Base-by-base conservation (phyloP, 306 rosid species). In the Begonia masoniana region DNA sequence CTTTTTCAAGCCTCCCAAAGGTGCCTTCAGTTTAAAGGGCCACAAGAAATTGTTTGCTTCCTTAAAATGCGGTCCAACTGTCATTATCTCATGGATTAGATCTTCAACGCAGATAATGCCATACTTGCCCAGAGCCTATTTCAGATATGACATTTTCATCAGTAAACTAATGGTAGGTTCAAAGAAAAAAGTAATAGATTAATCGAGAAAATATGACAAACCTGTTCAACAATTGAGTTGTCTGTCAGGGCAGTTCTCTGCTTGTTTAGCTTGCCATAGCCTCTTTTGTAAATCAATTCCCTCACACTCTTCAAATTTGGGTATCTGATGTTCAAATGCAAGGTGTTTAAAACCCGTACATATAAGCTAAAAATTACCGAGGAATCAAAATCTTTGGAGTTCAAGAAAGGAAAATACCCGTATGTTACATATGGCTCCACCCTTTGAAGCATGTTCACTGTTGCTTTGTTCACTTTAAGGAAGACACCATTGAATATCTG, bases 21-120 rank as follows among this genome's bases (percentile, higher is more conserved):
- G 84, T 15, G 95, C 92, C 72, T 73, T 82, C 24, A 88, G 88
- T 70, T 79, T 84, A 68, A 82, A 84, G 3, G 95, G 95, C 97
- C 86, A 82, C 4, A 82, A 68, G 69, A 84, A 82, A 69, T 88
- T 84, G 50, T 81, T 84, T 4, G 94, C 88, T 59, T 84, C 88
- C 76, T 64, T 77, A 68, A 88, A 88, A 68, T 84, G 94, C 26
- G 88, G 88, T 61, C 88, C 85, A 11, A 88, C 96, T 2, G 75
- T 79, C 71, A 82, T 2, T 4, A 84, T 82, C 74, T 81, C 92
- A 4, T 84, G 92, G 56, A 88, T 84, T 41, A 84, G 77, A 58
- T 84, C 94, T 69, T 88, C 96, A 4, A 65, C n/a, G 51, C 85
- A 82, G 15, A 77, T 69, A 10, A 88, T 88, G 5, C 79, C 94